These are phyloP conservation scores for Magnusiomyces sp. DNA, from an alignment of 1,139 yeast species.

Conservation along the genomic window DNA sequence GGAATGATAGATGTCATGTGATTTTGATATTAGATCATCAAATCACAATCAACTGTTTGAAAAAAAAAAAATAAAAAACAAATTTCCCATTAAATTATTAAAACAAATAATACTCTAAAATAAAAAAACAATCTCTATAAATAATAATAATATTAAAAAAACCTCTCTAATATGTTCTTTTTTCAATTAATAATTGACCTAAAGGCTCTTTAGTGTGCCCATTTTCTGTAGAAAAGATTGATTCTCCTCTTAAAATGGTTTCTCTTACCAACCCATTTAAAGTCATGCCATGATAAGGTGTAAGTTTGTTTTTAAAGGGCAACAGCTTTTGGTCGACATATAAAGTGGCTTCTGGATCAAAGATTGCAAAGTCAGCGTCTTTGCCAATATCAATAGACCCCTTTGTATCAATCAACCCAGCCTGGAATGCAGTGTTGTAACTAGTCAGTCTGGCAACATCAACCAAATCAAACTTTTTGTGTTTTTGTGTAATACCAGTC, in stretches of 20 bases:
- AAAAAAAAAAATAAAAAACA: too few relatives aligned
- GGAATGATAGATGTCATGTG: too few relatives aligned
- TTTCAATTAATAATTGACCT: conserved; percentile 52
- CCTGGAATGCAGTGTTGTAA: conserved; percentile 75
- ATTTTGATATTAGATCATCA: too few relatives aligned
- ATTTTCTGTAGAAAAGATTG: conserved; percentile 48
- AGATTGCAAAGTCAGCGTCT: conserved; percentile 82
- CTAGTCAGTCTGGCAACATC: conserved; percentile 76
- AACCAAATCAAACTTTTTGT: conserved; percentile 31
- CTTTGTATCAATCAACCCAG: conserved; percentile 63
- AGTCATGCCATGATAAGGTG: conserved; percentile 71
- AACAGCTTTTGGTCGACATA: conserved; percentile 50
- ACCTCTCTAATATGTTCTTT: conserved; percentile 33
- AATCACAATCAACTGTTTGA: too few relatives aligned
- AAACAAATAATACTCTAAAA: too few relatives aligned
- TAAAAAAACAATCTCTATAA: too few relatives aligned
- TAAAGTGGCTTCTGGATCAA: conserved; percentile 56
- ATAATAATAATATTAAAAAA: too few relatives aligned
- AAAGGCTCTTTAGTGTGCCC: conserved; percentile 51
- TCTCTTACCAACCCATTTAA: conserved; percentile 67
- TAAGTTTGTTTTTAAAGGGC: conserved; percentile 73
- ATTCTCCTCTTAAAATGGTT: conserved; percentile 67
- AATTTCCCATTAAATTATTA: too few relatives aligned
- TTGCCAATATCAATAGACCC: conserved; percentile 64
- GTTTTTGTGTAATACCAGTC: conserved; percentile 57